phyloP scores from a whole-genome alignment of 2,329 filamentous ascomycete genomes.

The Capronia epimyces region DNA sequence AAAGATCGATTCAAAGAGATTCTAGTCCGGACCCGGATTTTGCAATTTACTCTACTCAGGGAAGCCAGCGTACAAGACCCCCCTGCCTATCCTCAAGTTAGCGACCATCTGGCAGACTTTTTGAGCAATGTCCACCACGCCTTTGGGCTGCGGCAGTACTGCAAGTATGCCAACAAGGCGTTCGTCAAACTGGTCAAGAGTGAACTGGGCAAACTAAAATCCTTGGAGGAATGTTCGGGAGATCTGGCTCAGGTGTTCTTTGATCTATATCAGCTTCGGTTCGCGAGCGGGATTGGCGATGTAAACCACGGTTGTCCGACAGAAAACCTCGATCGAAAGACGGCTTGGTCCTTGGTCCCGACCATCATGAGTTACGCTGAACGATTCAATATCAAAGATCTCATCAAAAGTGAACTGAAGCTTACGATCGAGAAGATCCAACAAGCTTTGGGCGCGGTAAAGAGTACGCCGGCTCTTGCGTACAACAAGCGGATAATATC shows the following conservation, averaged over 20 bases:
- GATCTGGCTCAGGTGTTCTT: slow-evolving; percentile 81
- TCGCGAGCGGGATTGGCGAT: slow-evolving; percentile 61
- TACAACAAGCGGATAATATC: slow-evolving; percentile 81
- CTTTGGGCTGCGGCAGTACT: slow-evolving; percentile 76
- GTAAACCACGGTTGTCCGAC: slow-evolving; percentile 73
- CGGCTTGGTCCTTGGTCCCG: slow-evolving; percentile 75
- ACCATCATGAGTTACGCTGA: slow-evolving; percentile 76
- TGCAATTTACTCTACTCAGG: slow-evolving; percentile 75
- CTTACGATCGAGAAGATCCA: slow-evolving; percentile 90
- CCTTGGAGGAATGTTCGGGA: slow-evolving; percentile 75
- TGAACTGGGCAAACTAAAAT: slow-evolving; percentile 70
- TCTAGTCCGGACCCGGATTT: slow-evolving; percentile 79
- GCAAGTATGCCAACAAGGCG: slow-evolving; percentile 76
- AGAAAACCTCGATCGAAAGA: slow-evolving; percentile 72
- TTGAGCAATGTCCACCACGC: slow-evolving; percentile 77
- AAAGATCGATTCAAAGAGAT: slow-evolving; percentile 75
- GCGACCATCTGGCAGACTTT: slow-evolving; percentile 71
- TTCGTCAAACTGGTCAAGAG: slow-evolving; percentile 85
- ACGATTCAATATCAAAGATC: slow-evolving; percentile 80
- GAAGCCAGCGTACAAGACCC: slow-evolving; percentile 65
- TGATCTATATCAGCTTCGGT: slow-evolving; percentile 75
- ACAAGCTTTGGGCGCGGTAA: slow-evolving; percentile 72
- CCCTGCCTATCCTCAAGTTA: slow-evolving; percentile 58
- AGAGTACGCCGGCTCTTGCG: slow-evolving; percentile 71
- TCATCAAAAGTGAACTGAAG: slow-evolving; percentile 86